These are phyloP conservation scores for Boletus vinaceobasis DNA, from an alignment of 768 basidiomycete species.

Conservation along the genomic window DNA sequence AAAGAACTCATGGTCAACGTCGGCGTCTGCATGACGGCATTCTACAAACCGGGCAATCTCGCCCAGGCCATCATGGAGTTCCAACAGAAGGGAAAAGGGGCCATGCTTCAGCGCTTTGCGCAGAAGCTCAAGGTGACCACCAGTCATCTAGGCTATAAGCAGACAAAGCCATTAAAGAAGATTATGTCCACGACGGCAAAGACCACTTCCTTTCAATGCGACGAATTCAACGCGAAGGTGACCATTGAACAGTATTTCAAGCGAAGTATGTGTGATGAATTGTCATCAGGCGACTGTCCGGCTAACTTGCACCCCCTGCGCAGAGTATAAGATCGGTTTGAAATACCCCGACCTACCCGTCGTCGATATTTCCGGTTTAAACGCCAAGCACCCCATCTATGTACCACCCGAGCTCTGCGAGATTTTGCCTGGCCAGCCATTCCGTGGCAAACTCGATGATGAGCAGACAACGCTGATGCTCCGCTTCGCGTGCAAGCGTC, in stretches of 20 bases:
- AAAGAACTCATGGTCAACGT: slow-evolving; percentile 53
- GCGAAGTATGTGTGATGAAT: slow-evolving; percentile 42
- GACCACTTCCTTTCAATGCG: slow-evolving; percentile 51
- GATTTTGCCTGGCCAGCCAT: slow-evolving; percentile 57
- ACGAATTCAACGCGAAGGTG: slow-evolving; percentile 50
- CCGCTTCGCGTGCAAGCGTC: slow-evolving; percentile 59
- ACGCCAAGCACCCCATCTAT: slow-evolving; percentile 31
- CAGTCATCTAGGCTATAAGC: slow-evolving; percentile 50
- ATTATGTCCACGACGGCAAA: slow-evolving; percentile 40
- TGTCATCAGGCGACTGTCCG: neutral
- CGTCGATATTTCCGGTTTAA: slow-evolving; percentile 47
- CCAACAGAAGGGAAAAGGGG: slow-evolving; percentile 36
- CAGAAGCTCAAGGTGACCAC: slow-evolving; percentile 58
- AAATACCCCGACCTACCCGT: slow-evolving; percentile 50
- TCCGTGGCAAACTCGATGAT: slow-evolving; percentile 58
- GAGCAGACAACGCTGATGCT: slow-evolving; percentile 71
- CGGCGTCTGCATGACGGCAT: slow-evolving; percentile 52
- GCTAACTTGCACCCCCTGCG: slow-evolving; percentile 1
- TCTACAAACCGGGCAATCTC: slow-evolving; percentile 59
- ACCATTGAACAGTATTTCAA: slow-evolving; percentile 64
- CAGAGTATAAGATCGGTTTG: slow-evolving; percentile 60
- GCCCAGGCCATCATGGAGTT: slow-evolving; percentile 56
- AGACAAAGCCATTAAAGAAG: slow-evolving; percentile 44
- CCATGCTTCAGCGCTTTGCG: slow-evolving; percentile 44
- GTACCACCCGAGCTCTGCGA: slow-evolving; percentile 72